Evolutionary conservation across 2,329 filamentous ascomycete genomes (phyloP).

Genomic region (Nigrospora sphaerica): DNA sequence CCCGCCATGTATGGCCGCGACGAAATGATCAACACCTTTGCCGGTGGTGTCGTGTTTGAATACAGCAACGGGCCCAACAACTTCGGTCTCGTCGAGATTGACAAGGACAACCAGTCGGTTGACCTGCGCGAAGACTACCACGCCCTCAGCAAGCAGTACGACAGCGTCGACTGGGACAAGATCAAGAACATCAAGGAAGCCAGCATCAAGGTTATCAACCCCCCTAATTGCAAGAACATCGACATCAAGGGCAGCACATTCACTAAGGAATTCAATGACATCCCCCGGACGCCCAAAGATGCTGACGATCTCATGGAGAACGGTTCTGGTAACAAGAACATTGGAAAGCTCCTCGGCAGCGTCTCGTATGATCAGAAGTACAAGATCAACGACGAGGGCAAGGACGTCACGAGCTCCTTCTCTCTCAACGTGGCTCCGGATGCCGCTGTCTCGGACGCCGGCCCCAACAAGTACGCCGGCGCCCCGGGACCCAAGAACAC

Average conservation of each 20-base stretch:
- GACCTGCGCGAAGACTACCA: conserved; percentile 57
- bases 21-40: conserved; percentile 59
- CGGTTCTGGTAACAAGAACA: conserved; percentile 53
- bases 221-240: conserved; percentile 55
- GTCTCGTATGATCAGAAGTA: conserved; percentile 45
- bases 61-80: conserved; percentile 62
- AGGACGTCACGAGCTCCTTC: conserved; percentile 31
- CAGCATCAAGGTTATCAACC: conserved; percentile 32
- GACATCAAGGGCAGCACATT: conserved; percentile 62
- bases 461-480: no score
- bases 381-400: conserved; percentile 31
- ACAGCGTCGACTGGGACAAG: conserved; percentile 59
- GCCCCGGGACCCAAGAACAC: neutral
- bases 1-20: conserved; percentile 56
- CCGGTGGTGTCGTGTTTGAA: conserved; percentile 71
- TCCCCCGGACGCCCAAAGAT: conserved; percentile 55
- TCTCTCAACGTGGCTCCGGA: neutral
- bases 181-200: conserved; percentile 55
- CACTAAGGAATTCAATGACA: conserved; percentile 69
- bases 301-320: conserved; percentile 60
- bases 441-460: conserved; percentile 1
- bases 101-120: conserved; percentile 23
- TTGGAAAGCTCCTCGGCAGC: conserved; percentile 56
- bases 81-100: conserved; percentile 54
- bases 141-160: conserved; percentile 65